Evolutionary conservation across 2,329 filamentous ascomycete genomes (phyloP).

Genomic region (Sporothrix mexicana): DNA sequence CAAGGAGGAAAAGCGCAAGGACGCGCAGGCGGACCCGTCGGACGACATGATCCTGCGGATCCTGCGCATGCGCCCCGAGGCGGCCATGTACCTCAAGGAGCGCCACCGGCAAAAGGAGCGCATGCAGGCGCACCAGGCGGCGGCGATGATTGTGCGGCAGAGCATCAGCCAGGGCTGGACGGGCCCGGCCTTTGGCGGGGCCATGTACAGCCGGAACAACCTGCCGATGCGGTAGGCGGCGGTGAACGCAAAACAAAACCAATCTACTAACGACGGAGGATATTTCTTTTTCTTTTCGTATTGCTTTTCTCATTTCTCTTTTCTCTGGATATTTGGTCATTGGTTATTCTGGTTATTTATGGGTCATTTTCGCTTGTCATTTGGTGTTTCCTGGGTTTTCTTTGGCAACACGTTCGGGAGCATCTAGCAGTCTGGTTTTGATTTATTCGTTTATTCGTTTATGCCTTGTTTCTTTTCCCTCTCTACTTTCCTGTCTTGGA

Average conservation of each 20-base stretch:
- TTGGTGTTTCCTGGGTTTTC: background rate
- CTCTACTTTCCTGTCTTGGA: background rate
- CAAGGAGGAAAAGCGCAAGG: slow-evolving; percentile 94
- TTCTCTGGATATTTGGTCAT: too few species aligned
- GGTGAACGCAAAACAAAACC: background rate
- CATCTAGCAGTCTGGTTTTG: slow-evolving; percentile 12
- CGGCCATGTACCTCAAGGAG: slow-evolving; percentile 84
- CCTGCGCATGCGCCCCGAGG: slow-evolving; percentile 91
- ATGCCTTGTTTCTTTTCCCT: background rate
- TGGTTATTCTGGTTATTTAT: too few species aligned
- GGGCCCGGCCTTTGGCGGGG: slow-evolving; percentile 49
- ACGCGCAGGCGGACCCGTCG: slow-evolving; percentile 93
- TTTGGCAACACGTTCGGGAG: background rate
- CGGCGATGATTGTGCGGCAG: slow-evolving; percentile 92
- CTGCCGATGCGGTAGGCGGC: slow-evolving; percentile 53
- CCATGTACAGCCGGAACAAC: slow-evolving; percentile 52
- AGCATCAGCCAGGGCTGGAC: slow-evolving; percentile 70
- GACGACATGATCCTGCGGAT: slow-evolving; percentile 98
- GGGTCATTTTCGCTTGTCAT: background rate
- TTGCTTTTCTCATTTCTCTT: background rate
- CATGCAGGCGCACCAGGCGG: slow-evolving; percentile 85
- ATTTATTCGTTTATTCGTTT: background rate
- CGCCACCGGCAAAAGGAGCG: slow-evolving; percentile 92
- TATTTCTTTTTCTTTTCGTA: background rate
- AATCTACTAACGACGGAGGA: slow-evolving; percentile 14